Conservation (phyloP, 2,329 filamentous ascomycete genomes). For the Cladosporium sp. region DNA sequence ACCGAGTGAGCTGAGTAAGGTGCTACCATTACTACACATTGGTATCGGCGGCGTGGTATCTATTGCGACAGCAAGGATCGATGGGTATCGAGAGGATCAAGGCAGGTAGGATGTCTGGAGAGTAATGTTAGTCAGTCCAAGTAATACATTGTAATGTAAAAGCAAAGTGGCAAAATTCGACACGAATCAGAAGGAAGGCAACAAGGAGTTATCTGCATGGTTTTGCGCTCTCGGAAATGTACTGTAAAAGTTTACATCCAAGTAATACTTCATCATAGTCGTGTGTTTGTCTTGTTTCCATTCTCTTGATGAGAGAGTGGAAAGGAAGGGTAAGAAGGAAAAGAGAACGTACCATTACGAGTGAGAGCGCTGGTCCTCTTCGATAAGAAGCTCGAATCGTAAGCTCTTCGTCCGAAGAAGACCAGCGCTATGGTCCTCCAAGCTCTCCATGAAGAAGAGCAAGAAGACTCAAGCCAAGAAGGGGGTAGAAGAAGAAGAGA, state of each 20-base stretch:
- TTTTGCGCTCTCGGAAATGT: constrained; percentile 12
- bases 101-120: not conserved
- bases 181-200: constrained; percentile 13
- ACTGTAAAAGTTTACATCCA: constrained; percentile 14
- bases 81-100: too few relatives aligned
- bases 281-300: too few relatives aligned
- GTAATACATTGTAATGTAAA: too few relatives aligned
- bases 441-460: not conserved
- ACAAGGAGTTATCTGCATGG: constrained; percentile 14
- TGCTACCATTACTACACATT: too few relatives aligned
- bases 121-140: constrained; percentile 1
- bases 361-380: not conserved
- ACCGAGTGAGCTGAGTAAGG: too few relatives aligned
- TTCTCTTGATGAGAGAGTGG: not conserved
- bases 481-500: not conserved
- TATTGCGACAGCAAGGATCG: too few relatives aligned
- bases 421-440: not conserved
- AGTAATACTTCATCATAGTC: constrained; percentile 13
- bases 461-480: not conserved
- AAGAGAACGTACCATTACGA: constrained; percentile 5
- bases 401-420: not conserved
- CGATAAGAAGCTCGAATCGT: not conserved
- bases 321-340: not conserved
- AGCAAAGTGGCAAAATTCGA: too few relatives aligned
- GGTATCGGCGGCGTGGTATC: too few relatives aligned